Percentiles rank a stretch among this genome's conserved stretches.
Conservation (phyloP, 441 rosid genomes). For the Euphorbia schlechtendalii region DNA sequence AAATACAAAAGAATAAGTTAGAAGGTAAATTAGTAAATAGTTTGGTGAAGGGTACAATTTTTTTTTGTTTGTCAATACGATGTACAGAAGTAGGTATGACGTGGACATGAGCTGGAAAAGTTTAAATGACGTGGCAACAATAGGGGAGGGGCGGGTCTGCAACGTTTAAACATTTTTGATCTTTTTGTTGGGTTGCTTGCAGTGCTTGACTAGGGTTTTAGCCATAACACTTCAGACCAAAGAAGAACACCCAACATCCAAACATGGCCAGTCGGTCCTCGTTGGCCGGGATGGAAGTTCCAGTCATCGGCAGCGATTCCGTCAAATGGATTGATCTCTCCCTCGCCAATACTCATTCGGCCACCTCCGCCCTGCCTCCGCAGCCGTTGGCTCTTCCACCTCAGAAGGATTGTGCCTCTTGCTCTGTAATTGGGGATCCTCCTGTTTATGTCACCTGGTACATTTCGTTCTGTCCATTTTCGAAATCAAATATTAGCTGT, state of each 20-base stretch:
- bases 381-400: conserved; percentile 27
- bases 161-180: background rate
- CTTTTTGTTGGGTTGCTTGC: too few species aligned
- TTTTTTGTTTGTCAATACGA: too few species aligned
- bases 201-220: conserved; percentile 12
- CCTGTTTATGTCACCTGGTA: conserved; percentile 50
- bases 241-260: background rate
- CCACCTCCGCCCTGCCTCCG: background rate
- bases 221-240: background rate
- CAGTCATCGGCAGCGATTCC: conserved; percentile 54
- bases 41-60: too few species aligned
- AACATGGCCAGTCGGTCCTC: conserved; percentile 21
- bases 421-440: conserved; percentile 38
- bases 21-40: too few species aligned
- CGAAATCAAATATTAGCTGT: background rate
- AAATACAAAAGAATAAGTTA: too few species aligned
- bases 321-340: conserved; percentile 60
- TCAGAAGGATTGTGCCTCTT: conserved; percentile 45
- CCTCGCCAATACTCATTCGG: conserved; percentile 17
- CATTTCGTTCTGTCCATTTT: background rate
- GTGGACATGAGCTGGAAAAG: too few species aligned
- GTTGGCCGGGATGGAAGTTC: conserved; percentile 66
- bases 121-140: too few species aligned
- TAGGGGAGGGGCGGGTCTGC: background rate
- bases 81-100: too few species aligned